Percentiles rank a stretch among this genome's conserved stretches.
Conservation (phyloP, 2,329 filamentous ascomycete genomes). For the Aspergillus vadensis region DNA sequence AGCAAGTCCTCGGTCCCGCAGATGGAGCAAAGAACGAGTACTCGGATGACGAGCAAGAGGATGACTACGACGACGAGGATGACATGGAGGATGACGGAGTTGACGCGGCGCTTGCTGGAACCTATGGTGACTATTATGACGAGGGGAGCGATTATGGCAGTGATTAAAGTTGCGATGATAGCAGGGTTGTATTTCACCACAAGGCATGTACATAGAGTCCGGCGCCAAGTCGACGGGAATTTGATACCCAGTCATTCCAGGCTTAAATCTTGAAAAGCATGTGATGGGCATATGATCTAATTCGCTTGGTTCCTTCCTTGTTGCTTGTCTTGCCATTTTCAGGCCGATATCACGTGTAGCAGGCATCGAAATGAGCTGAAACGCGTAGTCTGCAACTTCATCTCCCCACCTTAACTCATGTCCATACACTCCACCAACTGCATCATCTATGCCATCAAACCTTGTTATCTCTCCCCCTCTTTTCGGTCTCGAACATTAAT, state of each 20-base stretch:
- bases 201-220: constrained; percentile 12
- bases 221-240: constrained; percentile 1
- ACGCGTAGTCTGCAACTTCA: neutral
- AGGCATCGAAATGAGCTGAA: neutral
- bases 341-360: neutral
- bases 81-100: constrained; percentile 37
- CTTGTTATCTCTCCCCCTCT: neutral
- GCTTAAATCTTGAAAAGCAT: neutral
- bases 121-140: constrained; percentile 36
- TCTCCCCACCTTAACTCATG: neutral
- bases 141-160: constrained; percentile 39
- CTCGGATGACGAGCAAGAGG: constrained; percentile 23
- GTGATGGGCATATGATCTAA: too few species aligned
- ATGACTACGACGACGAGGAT: constrained; percentile 36
- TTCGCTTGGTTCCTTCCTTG: neutral
- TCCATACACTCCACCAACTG: neutral
- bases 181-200: constrained; percentile 8
- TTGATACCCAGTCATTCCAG: constrained; percentile 6
- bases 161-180: constrained; percentile 23
- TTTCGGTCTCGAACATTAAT: neutral
- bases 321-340: neutral
- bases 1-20: constrained; percentile 29
- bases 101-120: constrained; percentile 42
- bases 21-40: constrained; percentile 15
- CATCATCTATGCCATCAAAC: neutral